phyloP scores from a whole-genome alignment of 176 grass and related monocot species.

The Tuctoria greenei region DNA sequence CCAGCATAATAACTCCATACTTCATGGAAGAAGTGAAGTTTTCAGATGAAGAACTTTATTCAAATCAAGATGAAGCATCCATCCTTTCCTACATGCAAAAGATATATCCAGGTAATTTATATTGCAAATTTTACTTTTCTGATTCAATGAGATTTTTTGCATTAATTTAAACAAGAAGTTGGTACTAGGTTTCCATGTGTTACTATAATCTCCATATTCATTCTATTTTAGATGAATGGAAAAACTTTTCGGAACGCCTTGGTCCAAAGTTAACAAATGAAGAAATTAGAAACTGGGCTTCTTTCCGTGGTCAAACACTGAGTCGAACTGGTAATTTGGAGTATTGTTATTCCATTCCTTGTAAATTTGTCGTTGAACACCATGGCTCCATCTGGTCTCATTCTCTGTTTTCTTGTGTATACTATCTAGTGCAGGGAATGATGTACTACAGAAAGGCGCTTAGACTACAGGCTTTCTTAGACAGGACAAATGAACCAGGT shows the following conservation, averaged over 20 bases:
- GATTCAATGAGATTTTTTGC: neutral
- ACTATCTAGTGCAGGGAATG: conserved; percentile 81
- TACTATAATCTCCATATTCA: conserved; percentile 17
- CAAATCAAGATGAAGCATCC: conserved; percentile 77
- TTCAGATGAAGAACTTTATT: conserved; percentile 82
- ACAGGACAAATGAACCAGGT: conserved; percentile 74
- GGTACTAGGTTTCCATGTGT: conserved; percentile 13
- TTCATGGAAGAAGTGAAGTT: conserved; percentile 93
- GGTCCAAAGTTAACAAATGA: conserved; percentile 54
- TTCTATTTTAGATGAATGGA: conserved; percentile 74
- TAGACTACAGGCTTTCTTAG: conserved; percentile 76
- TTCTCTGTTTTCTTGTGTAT: conserved; percentile 26
- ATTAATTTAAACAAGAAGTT: neutral
- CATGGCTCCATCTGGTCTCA: conserved; percentile 12
- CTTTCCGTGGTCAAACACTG: conserved; percentile 91
- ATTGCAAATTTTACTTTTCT: conserved; percentile 7
- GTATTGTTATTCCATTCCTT: conserved; percentile 17
- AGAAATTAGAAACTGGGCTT: conserved; percentile 88
- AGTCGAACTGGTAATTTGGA: conserved; percentile 79
- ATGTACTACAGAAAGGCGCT: conserved; percentile 87
- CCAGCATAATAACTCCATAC: conserved; percentile 86
- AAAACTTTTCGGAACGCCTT: conserved; percentile 77
- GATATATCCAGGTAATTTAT: conserved; percentile 80
- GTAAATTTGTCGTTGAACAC: neutral
- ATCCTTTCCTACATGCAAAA: conserved; percentile 91